Evolutionary conservation across 805 yeast species (phyloP).

Genomic region (Candida krabiensis): DNA sequence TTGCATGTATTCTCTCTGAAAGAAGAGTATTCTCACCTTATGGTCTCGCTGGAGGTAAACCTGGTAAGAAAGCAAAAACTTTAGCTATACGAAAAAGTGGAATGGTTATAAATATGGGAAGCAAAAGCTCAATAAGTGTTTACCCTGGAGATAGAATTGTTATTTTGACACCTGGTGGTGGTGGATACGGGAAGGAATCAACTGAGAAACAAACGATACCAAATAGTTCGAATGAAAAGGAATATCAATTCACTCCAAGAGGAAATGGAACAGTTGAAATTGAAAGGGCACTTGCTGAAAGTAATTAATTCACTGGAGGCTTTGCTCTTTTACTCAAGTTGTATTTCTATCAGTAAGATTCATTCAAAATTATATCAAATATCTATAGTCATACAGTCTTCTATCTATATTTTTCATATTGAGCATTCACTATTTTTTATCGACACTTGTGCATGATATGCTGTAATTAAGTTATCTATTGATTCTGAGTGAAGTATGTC

Average conservation of each 20-base stretch:
- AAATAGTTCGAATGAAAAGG: not conserved
- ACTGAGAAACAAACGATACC: not conserved
- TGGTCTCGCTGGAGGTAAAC: conserved; percentile 46
- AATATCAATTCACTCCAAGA: conserved; percentile 10
- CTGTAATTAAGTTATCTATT: too few species aligned
- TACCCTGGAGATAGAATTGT: conserved; percentile 27
- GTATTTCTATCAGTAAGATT: too few species aligned
- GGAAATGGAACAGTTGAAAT: conserved; percentile 17
- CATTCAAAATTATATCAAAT: too few species aligned
- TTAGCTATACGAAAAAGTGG: conserved; percentile 17
- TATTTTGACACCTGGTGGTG: conserved; percentile 34
- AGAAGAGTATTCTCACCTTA: conserved; percentile 45
- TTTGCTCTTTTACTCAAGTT: too few species aligned
- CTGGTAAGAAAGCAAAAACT: conserved; percentile 40
- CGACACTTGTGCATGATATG: too few species aligned
- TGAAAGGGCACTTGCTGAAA: conserved; percentile 11
- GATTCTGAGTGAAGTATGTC: too few species aligned
- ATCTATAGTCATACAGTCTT: too few species aligned
- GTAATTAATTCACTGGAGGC: conserved; percentile 5
- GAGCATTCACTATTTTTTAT: too few species aligned
- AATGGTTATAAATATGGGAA: conserved; percentile 26
- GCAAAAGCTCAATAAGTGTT: conserved; percentile 25
- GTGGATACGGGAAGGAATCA: conserved; percentile 34
- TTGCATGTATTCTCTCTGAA: conserved; percentile 37
- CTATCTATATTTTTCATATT: too few species aligned